Evolutionary conservation across 768 basidiomycete species (phyloP), one percentile per base, ranked within the genome.

Genomic region (Suillus alpinus): DNA sequence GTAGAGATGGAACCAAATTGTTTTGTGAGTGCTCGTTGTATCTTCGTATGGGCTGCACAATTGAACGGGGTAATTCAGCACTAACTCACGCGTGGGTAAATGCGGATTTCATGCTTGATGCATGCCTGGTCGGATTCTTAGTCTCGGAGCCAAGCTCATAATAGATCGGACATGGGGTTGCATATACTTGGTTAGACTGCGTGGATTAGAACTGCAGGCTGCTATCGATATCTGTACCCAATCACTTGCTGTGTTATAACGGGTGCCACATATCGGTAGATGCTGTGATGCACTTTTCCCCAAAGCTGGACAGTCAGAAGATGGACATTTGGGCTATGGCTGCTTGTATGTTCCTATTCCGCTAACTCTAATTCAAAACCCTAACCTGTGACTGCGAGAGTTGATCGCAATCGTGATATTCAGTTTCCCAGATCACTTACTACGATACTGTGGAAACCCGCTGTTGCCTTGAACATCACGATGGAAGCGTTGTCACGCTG

Each of bases 71-170:
- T 57, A 51, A 47, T 39, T 37, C 64, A 98, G 96, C 90, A 50
- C 75, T 84, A 26, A 98, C 95, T 0, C 96, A 99, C 73, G 92
- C 89, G 4, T 99, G 96, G 96, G 95, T 99, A 36, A 98, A 94
- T 66, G 85, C 83, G n/a, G 96, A 99, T 56, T 89, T 89, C 67
- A 97, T 98, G 93, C 80, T 99, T 23, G 95, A 98, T 70, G 82
- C 86, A 37, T 98, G 94, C 73, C 78, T 97, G 50, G 90, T 99
- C 40, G 96, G 96, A 16, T 92, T 97, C 68, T 77, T 99, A 43
- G 86, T 95, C 13, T 73, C 88, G 1, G 92, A 94, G 66, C 83
- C 86, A 32, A 75, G 78, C 36, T 71, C 76, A 23, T 77, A 75
- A 68, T 66, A 56, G 34, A 20, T 50, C n/a, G 34, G 39, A 31